Evolutionary conservation across 192 early-diverging fungal species (phyloP), one percentile per base, ranked within the genome.

Genomic region (Mortierella hygrophila): DNA sequence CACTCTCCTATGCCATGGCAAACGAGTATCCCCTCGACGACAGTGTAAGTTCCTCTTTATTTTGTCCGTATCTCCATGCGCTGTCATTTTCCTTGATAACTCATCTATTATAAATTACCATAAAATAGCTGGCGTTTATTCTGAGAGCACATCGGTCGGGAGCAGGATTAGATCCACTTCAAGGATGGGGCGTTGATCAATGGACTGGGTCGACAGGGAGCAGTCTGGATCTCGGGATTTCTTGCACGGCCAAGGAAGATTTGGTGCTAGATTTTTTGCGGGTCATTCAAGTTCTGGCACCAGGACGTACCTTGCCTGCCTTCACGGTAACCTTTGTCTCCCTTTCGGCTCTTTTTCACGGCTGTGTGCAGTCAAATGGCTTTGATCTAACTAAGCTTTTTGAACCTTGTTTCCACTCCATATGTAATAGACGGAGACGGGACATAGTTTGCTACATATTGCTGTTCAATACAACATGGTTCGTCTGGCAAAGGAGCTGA

Each of bases 1-100:
- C 82, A 0, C 68, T 85, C 8, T 85, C 82, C 11, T 85, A 85
- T 41, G 77, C 82, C 9, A 85, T 85, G 82, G 60, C 82, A 7
- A 85, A 79, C 21, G 82, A 85, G 41, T 85, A 85, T 37, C 82
- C 82, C 10, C 63, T 69, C 42, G 76, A 74, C 18, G 57, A 83
- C 42, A 83, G 82, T 42, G 82, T 83, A 75, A 68, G 74, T 7
- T 29, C 41, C 38, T 6, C 4, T 65, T 35, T 63, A 60, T 72
- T 32, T 35, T 5, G 26, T 74, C 38, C 21, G 52, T 3, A 49
- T 46, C 18, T 18, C 38, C 4, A 5, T 75, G 2, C 46, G 32
- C 15, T 74, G 35, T 23, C 7, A 20, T 37, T 49, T 26, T 35
- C 29, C 18, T 8, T 49, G 21, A 18, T 20, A 21, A 44, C 42